These are phyloP conservation scores for Fragilariopsis cylindrus DNA, from an alignment of 108 stramenopile genomes.

Conservation along the genomic window DNA sequence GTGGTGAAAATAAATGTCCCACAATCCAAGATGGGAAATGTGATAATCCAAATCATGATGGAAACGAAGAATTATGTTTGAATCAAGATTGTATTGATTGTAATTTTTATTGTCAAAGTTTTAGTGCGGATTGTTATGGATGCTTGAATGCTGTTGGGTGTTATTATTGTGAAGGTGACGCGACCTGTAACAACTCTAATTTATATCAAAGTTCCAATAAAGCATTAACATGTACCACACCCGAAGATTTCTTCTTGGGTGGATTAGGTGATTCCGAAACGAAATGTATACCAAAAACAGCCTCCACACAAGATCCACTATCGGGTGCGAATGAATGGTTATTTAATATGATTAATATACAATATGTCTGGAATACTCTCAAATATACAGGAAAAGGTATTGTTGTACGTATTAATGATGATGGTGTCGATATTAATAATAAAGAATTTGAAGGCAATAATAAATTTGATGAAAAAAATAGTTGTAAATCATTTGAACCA, in stretches of 20 bases:
- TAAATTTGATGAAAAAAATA: slow-evolving; percentile 25
- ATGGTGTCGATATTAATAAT: slow-evolving; percentile 27
- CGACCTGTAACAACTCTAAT: slow-evolving; percentile 13
- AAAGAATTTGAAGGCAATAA: slow-evolving; percentile 24
- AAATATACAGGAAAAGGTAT: slow-evolving; percentile 30
- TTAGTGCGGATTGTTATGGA: slow-evolving; percentile 12
- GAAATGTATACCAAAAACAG: not conserved
- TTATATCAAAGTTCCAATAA: not conserved
- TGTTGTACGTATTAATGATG: slow-evolving; percentile 42
- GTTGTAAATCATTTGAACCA: slow-evolving; percentile 20
- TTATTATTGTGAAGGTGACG: slow-evolving; percentile 31
- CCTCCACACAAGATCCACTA: slow-evolving; percentile 26
- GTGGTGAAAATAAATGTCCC: not conserved
- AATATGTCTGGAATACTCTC: slow-evolving; percentile 25
- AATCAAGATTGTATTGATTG: no score
- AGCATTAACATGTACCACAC: not conserved
- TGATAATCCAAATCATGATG: not conserved
- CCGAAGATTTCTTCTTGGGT: not conserved
- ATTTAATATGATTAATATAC: slow-evolving; percentile 38
- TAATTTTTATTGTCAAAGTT: slow-evolving; percentile 6
- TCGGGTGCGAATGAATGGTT: slow-evolving; percentile 29
- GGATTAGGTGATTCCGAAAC: not conserved
- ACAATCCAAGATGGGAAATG: not conserved
- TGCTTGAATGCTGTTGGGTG: slow-evolving; percentile 17
- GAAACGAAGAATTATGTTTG: not conserved